A percentile compares a stretch with the other conserved stretches of the same genome.
Conservation (phyloP, 345 rosid species). For the Populus alba region DNA sequence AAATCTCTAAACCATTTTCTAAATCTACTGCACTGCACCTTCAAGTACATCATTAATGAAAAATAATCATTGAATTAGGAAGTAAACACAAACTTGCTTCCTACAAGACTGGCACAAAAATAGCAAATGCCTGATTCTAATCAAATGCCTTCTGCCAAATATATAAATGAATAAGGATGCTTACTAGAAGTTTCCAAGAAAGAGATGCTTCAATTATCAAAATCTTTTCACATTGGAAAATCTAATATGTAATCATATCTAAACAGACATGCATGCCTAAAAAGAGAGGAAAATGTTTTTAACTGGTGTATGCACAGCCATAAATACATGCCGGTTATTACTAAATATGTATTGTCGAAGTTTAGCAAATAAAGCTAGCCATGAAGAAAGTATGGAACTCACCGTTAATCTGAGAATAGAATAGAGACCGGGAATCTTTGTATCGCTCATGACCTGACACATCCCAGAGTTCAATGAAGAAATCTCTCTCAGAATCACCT, state of each 20-base stretch:
- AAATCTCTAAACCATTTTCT: not conserved
- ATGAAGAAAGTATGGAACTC: slow-evolving; percentile 19
- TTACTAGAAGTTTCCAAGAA: not conserved
- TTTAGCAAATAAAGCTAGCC: not conserved
- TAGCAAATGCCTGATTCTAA: not conserved
- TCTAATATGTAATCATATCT: not conserved
- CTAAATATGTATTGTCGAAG: not conserved
- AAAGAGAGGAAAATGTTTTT: not conserved
- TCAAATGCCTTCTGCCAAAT: not conserved
- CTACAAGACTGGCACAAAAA: not conserved
- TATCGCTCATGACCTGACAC: slow-evolving; percentile 96
- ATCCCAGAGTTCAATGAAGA: slow-evolving; percentile 99
- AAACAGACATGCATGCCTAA: not conserved
- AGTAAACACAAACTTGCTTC: not conserved
- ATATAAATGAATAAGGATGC: not conserved
- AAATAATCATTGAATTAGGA: not conserved
- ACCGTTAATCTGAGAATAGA: slow-evolving; percentile 96
- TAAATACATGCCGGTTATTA: not conserved
- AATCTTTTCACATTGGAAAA: not conserved
- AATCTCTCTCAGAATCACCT: slow-evolving; percentile 92
- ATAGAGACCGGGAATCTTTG: slow-evolving; percentile 90
- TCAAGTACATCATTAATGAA: not conserved
- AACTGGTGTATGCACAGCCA: not conserved
- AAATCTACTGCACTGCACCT: not conserved
- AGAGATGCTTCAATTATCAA: not conserved